A percentile compares a stretch with the other conserved stretches of the same genome.
Evolutionary conservation across 2,329 filamentous ascomycete species (phyloP).

Genomic region (Orbilia brochopaga): DNA sequence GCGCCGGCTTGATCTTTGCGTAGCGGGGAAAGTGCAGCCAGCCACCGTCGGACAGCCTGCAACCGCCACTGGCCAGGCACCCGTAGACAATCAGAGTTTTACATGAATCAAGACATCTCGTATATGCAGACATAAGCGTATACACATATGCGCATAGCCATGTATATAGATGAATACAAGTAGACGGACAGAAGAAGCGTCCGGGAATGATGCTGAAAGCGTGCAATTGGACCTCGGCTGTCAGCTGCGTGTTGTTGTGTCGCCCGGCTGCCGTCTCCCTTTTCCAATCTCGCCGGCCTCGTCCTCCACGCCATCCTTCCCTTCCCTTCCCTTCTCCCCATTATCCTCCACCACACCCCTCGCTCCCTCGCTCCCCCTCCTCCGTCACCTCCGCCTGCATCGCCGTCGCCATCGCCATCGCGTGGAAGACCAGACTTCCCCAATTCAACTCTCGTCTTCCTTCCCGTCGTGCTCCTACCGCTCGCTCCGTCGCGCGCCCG

Average conservation of each 20-base stretch:
- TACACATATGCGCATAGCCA: too few relatives aligned
- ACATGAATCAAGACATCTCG: too few relatives aligned
- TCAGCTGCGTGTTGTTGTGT: conserved; percentile 17
- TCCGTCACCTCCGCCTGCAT: neutral
- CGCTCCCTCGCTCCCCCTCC: neutral
- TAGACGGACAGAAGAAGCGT: too few relatives aligned
- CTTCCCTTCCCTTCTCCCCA: conserved; percentile 8
- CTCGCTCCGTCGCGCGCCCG: neutral
- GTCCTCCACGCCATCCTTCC: neutral
- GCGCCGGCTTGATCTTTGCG: conserved; percentile 32
- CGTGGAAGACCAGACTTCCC: too few relatives aligned
- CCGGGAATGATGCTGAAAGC: too few relatives aligned
- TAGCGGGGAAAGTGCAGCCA: neutral
- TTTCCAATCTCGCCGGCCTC: neutral
- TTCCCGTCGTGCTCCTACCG: too few relatives aligned
- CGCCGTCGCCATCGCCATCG: conserved; percentile 1
- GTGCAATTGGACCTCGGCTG: conserved; percentile 44
- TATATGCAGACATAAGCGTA: too few relatives aligned
- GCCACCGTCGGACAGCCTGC: neutral
- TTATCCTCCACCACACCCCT: neutral
- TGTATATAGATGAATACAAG: neutral
- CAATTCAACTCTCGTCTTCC: too few relatives aligned
- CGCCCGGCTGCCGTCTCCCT: conserved; percentile 13
- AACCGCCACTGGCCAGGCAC: neutral
- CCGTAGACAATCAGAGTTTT: too few relatives aligned